Evolutionary conservation across 1,139 yeast genomes (phyloP), one percentile per base, ranked within the genome.

Genomic region (Suhomyces wounanorum): DNA sequence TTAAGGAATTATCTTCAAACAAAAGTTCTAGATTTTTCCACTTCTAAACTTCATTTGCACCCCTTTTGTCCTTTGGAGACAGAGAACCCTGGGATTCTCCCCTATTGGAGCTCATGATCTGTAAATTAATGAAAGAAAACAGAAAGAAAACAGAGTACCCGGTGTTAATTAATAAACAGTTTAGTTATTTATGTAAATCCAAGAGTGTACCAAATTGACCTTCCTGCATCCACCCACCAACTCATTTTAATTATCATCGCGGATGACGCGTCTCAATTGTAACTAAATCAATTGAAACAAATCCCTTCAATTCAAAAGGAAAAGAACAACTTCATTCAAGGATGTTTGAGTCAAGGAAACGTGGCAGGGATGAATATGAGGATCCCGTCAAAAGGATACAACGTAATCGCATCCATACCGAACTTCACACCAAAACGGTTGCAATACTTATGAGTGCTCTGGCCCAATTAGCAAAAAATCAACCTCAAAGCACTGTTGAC

Each of bases 351-450:
- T 45, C 54, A 10, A 54, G 55, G 28, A 55, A 55, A 36, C 47
- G 59, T 25, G 40, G 40, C 16, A 38, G 51, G 14, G 57, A 54
- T 18, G 55, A 51, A 21, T 37, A 26, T 5, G 45, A 47, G 8
- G 39, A 41, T 18, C 33, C 37, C 16, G 31, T 40, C 28, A 69
- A 70, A 50, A 58, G 66, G 28, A 43, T 58, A 45, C 78, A 73
- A 53, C 57, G 55, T 2, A 49, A 55, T 10, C 60, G 59, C 47
- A 72, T 73, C 28, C 72, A 65, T 48, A 56, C 70, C 9, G 73
- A 72, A 39, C 57, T 58, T 6, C 78, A 73, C 50, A 48, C 59
- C 9, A 53, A 58, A 31, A 73, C 78, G 0, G 65, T 73, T 1
- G 52, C 62, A 14, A 53, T 72, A 58, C 55, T 73, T 64, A 63